phyloP scores from a whole-genome alignment of 106 monocot species.

The Triglochin maritima region DNA sequence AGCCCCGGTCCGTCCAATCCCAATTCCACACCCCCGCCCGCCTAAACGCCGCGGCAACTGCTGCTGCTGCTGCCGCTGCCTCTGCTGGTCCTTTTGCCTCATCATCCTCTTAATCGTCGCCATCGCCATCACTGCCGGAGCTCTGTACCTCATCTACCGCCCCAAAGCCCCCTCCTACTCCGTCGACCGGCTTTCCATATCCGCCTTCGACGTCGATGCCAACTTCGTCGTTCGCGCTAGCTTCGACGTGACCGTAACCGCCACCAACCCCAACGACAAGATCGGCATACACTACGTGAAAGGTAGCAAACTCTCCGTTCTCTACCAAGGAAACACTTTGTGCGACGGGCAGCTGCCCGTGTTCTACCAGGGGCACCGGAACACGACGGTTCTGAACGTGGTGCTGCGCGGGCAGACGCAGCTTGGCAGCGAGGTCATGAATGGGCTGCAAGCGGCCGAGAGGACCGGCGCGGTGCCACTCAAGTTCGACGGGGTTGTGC shows the following conservation, averaged over 20 bases:
- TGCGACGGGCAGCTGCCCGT: slow-evolving; percentile 60
- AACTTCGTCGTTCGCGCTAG: background rate
- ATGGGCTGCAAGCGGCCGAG: slow-evolving; percentile 37
- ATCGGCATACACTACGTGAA: slow-evolving; percentile 83
- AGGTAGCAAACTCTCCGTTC: slow-evolving; percentile 46
- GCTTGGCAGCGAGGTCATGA: slow-evolving; percentile 18
- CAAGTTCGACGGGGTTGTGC: slow-evolving; percentile 46
- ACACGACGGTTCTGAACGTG: slow-evolving; percentile 45
- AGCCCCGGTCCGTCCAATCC: background rate
- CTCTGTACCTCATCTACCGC: slow-evolving; percentile 13
- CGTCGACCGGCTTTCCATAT: slow-evolving; percentile 2
- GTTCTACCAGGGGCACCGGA: slow-evolving; percentile 95
- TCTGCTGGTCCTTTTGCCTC: slow-evolving; percentile 5
- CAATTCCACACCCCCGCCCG: background rate
- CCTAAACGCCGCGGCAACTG: background rate
- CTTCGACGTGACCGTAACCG: slow-evolving; percentile 10
- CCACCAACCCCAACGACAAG: slow-evolving; percentile 64
- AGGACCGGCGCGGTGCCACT: slow-evolving; percentile 55
- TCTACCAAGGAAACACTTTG: slow-evolving; percentile 33
- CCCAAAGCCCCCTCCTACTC: slow-evolving; percentile 12
- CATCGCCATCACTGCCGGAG: slow-evolving; percentile 9
- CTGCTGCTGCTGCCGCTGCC: slow-evolving; percentile 4
- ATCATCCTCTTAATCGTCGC: slow-evolving; percentile 3
- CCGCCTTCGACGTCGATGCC: background rate
- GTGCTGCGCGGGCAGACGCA: slow-evolving; percentile 38